Evolutionary conservation across 352 stramenopile species (phyloP), one percentile per base, ranked within the genome.

Genomic region (Nothophytophthora sp.): DNA sequence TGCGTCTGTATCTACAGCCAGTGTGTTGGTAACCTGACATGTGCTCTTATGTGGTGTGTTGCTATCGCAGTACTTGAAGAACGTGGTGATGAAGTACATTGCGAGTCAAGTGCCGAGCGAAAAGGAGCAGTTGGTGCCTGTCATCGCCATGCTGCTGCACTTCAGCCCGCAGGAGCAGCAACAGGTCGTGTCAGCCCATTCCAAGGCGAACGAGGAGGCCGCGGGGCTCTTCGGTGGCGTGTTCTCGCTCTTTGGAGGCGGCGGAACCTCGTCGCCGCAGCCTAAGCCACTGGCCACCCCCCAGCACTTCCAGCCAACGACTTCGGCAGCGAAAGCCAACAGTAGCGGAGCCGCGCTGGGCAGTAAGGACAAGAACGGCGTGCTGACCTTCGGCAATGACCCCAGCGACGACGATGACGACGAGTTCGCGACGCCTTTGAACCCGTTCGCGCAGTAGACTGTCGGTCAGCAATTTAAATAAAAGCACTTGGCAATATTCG

Each of bases 1-100:
- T 33, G 10, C n/a, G n/a, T n/a, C n/a, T n/a, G n/a, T n/a, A n/a
- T n/a, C n/a, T n/a, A n/a, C n/a, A n/a, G n/a, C n/a, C n/a, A n/a
- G n/a, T n/a, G n/a, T n/a, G n/a, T n/a, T n/a, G n/a, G n/a, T n/a
- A n/a, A n/a, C n/a, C n/a, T n/a, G n/a, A n/a, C n/a, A n/a, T n/a
- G n/a, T n/a, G n/a, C n/a, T n/a, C n/a, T 49, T 22, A 36, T 44
- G 46, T 18, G 2, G 36, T 18, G 37, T 57, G 13, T 20, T n/a
- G 12, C 19, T 57, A 34, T 44, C 11, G 27, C 43, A 92, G 83
- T 94, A 94, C 48, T 42, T 94, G 29, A 92, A 90, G 52, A 94
- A 94, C 25, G 74, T 94, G 8, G 64, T 94, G 32, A 80, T 94
- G 52, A 94, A 94, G 69, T 94, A 88, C 70, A 85, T 94, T 20